Percentiles rank a stretch among this genome's conserved stretches.
phyloP scores from a whole-genome alignment of 2,329 filamentous ascomycete species.

The Epichloe brachyelytri region DNA sequence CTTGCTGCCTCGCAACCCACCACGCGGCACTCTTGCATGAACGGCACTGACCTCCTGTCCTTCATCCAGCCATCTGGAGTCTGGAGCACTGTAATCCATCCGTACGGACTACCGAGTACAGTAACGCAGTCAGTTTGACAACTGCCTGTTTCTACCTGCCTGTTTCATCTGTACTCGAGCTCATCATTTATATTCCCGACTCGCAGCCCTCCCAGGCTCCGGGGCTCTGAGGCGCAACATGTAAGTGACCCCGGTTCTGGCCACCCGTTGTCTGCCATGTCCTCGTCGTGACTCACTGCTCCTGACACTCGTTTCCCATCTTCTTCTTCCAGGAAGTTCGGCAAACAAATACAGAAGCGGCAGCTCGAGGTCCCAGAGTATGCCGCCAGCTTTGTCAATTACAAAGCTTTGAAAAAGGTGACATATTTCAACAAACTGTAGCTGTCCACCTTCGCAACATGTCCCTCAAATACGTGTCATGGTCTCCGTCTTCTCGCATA shows the following conservation, averaged over 20 bases:
- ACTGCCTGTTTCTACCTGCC: slow-evolving; percentile 2
- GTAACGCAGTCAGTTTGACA: background rate
- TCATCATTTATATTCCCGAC: background rate
- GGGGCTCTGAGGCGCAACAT: slow-evolving; percentile 17
- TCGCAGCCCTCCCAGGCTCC: slow-evolving; percentile 5
- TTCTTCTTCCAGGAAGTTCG: slow-evolving; percentile 71
- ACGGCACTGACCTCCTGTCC: slow-evolving; percentile 6
- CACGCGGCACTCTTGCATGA: slow-evolving; percentile 13
- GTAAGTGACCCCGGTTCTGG: slow-evolving; percentile 15
- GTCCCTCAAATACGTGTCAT: background rate
- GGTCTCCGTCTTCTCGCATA: background rate
- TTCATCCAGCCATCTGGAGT: background rate
- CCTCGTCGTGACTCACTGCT: background rate
- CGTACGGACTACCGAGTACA: background rate
- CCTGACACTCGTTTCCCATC: slow-evolving; percentile 5
- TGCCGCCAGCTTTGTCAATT: slow-evolving; percentile 97
- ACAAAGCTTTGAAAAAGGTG: slow-evolving; percentile 98
- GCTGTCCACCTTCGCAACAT: background rate
- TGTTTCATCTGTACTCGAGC: background rate
- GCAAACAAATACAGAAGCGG: slow-evolving; percentile 97
- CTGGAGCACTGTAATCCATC: background rate
- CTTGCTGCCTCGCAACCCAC: slow-evolving; percentile 5
- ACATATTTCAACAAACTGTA: background rate
- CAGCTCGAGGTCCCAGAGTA: slow-evolving; percentile 99
- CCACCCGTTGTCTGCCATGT: background rate